phyloP scores from a whole-genome alignment of 1,139 yeast species.

The Candida albicans region DNA sequence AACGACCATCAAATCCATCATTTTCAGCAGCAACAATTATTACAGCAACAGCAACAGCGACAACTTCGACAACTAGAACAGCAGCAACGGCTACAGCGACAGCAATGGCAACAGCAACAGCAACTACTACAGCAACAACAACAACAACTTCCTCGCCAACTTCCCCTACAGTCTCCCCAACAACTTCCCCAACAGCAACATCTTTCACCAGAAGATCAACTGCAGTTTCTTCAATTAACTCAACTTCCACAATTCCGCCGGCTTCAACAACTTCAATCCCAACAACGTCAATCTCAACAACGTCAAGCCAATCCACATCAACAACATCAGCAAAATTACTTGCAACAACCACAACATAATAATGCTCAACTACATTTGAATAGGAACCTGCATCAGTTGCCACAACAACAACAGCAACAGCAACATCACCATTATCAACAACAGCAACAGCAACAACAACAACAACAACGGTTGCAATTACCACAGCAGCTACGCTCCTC shows the following conservation, averaged over 20 bases:
- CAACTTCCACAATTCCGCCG: background rate
- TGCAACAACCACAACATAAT: too few relatives aligned
- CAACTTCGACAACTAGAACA: background rate
- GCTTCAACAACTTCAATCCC: background rate
- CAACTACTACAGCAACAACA: background rate
- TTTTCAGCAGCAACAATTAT: slow-evolving; percentile 4
- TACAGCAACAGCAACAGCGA: slow-evolving; percentile 2
- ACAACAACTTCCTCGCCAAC: slow-evolving; percentile 3
- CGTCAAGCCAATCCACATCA: background rate
- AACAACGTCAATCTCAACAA: background rate
- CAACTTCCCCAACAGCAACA: slow-evolving; percentile 1
- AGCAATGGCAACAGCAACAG: background rate
- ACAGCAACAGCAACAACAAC: background rate
- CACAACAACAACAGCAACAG: too few relatives aligned
- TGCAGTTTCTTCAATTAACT: background rate
- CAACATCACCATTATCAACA: too few relatives aligned
- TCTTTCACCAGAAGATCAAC: background rate
- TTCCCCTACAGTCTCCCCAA: slow-evolving; percentile 4
- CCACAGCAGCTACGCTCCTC: too few relatives aligned
- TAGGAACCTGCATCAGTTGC: too few relatives aligned
- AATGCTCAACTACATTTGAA: too few relatives aligned
- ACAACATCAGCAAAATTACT: background rate
- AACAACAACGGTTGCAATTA: too few relatives aligned
- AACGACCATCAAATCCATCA: too few relatives aligned
- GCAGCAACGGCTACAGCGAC: background rate